Evolutionary conservation across 1,284 basidiomycete genomes (phyloP).

Genomic region (Irpex sp.): DNA sequence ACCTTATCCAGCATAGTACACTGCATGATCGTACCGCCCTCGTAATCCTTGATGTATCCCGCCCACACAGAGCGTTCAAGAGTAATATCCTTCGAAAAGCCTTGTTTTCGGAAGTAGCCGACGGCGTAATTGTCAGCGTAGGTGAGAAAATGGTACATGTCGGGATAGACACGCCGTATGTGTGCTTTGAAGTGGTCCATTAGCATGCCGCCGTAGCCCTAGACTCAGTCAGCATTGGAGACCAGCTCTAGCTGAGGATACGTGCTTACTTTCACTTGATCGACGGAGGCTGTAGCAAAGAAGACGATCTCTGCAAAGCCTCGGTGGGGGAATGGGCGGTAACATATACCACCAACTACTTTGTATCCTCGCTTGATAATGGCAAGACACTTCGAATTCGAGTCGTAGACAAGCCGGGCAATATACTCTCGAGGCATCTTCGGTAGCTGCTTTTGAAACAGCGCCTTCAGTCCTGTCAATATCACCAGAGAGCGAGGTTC

Average conservation of each 20-base stretch:
- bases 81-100: conserved; percentile 96
- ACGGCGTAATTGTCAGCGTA: conserved; percentile 99
- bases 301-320: conserved; percentile 99
- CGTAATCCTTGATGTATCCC: conserved; percentile 99
- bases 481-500: conserved; percentile 79
- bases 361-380: conserved; percentile 96
- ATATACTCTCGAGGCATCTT: conserved; percentile 99
- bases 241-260: background rate
- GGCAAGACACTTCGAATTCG: conserved; percentile 88
- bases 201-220: conserved; percentile 97
- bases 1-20: conserved; percentile 93
- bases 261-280: conserved; percentile 89
- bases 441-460: conserved; percentile 96
- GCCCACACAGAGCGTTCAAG: conserved; percentile 92
- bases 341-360: conserved; percentile 98
- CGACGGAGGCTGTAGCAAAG: conserved; percentile 94
- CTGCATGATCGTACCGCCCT: conserved; percentile 99
- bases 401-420: conserved; percentile 91
- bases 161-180: conserved; percentile 74
- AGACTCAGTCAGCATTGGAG: conserved; percentile 10
- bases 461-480: conserved; percentile 91
- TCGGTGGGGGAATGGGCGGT: conserved; percentile 91
- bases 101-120: conserved; percentile 99
- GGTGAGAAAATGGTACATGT: conserved; percentile 93
- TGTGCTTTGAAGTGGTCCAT: conserved; percentile 99